A percentile compares a stretch with the other conserved stretches of the same genome.
Evolutionary conservation across 2,329 filamentous ascomycete species (phyloP).

Genomic region (Lithohypha guttulata): DNA sequence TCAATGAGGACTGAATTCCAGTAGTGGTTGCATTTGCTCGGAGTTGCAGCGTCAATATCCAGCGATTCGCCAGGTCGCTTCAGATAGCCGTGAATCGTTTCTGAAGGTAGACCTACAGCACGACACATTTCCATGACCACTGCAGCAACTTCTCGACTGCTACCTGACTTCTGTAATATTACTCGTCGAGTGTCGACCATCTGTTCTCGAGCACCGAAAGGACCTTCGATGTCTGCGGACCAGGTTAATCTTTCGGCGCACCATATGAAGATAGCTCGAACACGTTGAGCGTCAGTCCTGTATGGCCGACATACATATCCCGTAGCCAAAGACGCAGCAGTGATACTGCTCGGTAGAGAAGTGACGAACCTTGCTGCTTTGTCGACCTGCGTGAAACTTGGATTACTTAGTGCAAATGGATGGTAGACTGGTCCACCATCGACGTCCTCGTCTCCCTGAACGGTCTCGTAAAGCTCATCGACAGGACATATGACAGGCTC

Average conservation of each 20-base stretch:
- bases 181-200: conserved; percentile 68
- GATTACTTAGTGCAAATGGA: conserved; percentile 52
- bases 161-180: conserved; percentile 72
- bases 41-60: conserved; percentile 69
- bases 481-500: conserved; percentile 79
- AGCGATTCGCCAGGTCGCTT: conserved; percentile 77
- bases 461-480: conserved; percentile 72
- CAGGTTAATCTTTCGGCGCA: conserved; percentile 87
- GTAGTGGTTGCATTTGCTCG: conserved; percentile 73
- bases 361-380: conserved; percentile 90
- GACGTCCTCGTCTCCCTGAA: conserved; percentile 80
- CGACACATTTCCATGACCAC: conserved; percentile 89
- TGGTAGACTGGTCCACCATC: conserved; percentile 75
- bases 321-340: conserved; percentile 70
- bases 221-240: conserved; percentile 87
- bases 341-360: conserved; percentile 70
- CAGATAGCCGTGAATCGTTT: conserved; percentile 79
- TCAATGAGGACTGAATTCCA: conserved; percentile 95
- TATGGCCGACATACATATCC: conserved; percentile 91
- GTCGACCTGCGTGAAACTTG: conserved; percentile 80
- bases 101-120: conserved; percentile 76
- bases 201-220: neutral
- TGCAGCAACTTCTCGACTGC: conserved; percentile 76
- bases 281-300: conserved; percentile 80
- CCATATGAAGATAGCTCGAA: conserved; percentile 96